A percentile compares a stretch with the other conserved stretches of the same genome.
Evolutionary conservation across 2,329 filamentous ascomycete species (phyloP).

Genomic region (Canariomyces notabilis): DNA sequence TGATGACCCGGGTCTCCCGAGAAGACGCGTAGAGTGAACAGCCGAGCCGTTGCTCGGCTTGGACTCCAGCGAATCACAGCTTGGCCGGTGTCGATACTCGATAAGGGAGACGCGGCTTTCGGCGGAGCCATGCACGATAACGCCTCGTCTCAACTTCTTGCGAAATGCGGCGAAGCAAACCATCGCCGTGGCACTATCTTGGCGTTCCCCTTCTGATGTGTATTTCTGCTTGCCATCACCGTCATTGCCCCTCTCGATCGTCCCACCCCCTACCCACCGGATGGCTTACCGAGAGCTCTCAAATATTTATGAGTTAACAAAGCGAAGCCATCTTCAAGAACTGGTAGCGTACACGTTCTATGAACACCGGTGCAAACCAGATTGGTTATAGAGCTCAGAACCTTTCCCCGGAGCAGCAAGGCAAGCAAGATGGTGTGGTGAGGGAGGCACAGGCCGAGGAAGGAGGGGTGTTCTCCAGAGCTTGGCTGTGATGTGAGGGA

Average conservation of each 20-base stretch:
- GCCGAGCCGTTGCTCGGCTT: neutral
- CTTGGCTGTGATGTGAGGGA: conserved; percentile 17
- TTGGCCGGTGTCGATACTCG: neutral
- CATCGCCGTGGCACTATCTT: conserved; percentile 6
- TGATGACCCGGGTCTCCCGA: conserved; percentile 10
- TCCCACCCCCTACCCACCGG: too few species aligned
- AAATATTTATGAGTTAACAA: too few species aligned
- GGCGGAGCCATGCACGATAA: neutral
- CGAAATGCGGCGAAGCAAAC: conserved; percentile 3
- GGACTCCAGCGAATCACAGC: neutral
- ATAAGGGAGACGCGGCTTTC: neutral
- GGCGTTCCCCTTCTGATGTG: neutral
- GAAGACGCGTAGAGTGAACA: neutral
- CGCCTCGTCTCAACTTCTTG: neutral
- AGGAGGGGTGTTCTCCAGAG: conserved; percentile 14
- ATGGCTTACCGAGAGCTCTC: too few species aligned
- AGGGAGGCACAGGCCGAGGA: conserved; percentile 3
- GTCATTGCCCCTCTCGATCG: too few species aligned
- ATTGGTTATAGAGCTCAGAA: too few species aligned
- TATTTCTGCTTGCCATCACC: neutral
- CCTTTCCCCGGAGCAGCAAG: too few species aligned
- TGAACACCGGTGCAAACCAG: too few species aligned
- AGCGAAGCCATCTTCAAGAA: too few species aligned
- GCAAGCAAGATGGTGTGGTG: conserved; percentile 31
- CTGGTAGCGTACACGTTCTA: too few species aligned